Evolutionary conservation across 139 green algal genomes (phyloP).

Genomic region (Chlorella sp.): DNA sequence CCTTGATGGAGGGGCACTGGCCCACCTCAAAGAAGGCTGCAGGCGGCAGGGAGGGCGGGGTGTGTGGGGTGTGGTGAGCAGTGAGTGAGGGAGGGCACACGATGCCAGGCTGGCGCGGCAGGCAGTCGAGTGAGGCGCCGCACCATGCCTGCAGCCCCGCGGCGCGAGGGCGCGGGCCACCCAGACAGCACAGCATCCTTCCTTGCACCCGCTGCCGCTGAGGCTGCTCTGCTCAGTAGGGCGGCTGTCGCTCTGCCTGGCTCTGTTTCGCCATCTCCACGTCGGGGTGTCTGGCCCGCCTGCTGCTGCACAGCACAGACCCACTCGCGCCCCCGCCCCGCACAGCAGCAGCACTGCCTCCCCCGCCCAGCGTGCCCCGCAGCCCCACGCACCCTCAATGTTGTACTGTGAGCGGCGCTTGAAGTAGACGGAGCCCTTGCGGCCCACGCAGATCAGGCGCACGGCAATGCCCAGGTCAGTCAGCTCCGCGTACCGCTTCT

Average conservation of each 20-base stretch:
- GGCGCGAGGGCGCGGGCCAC: background rate
- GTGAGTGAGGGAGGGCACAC: background rate
- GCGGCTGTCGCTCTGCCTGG: too few species aligned
- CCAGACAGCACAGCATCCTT: background rate
- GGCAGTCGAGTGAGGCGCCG: background rate
- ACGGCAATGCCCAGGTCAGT: constrained; percentile 82
- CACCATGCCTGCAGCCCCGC: background rate
- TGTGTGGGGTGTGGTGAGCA: background rate
- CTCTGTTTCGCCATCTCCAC: too few species aligned
- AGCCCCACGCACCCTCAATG: constrained; percentile 68
- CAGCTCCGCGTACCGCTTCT: constrained; percentile 90
- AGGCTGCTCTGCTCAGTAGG: background rate
- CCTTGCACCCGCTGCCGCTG: background rate
- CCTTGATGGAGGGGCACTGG: constrained; percentile 91
- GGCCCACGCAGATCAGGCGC: constrained; percentile 89
- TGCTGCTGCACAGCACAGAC: background rate
- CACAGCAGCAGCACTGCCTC: too few species aligned
- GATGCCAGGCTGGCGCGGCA: background rate
- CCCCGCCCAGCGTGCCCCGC: too few species aligned
- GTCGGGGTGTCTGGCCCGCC: too few species aligned
- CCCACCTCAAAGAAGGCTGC: constrained; percentile 86
- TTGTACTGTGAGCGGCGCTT: constrained; percentile 87
- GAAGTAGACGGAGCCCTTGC: constrained; percentile 96
- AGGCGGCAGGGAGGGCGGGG: background rate
- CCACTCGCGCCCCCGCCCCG: too few species aligned